Conservation (phyloP, 2,329 filamentous ascomycete genomes). For the Sphaerostilbella broomeana region DNA sequence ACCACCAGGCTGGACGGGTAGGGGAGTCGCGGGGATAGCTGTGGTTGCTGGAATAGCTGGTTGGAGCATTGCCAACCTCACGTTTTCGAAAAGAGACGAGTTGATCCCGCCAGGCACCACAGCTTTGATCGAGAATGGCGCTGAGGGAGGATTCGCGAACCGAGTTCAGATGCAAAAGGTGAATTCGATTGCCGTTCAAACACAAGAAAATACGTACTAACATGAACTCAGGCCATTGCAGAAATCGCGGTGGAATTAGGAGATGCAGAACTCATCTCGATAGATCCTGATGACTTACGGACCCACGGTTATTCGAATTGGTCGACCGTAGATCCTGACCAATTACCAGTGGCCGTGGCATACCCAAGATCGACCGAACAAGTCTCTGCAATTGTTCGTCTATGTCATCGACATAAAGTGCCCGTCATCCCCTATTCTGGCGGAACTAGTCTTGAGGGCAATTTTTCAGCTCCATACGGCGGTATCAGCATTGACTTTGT, state of each 20-base stretch:
- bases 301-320: conserved; percentile 62
- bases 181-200: conserved; percentile 14
- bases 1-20: conserved; percentile 22
- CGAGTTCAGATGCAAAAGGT: conserved; percentile 38
- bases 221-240: conserved; percentile 41
- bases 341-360: conserved; percentile 56
- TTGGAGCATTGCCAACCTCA: conserved; percentile 34
- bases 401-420: conserved; percentile 72
- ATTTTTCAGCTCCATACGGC: conserved; percentile 80
- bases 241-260: conserved; percentile 46
- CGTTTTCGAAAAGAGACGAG: conserved; percentile 1
- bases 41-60: conserved; percentile 33
- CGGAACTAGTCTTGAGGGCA: conserved; percentile 79
- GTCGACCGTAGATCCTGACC: conserved; percentile 56
- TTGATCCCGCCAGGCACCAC: conserved; percentile 8
- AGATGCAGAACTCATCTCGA: conserved; percentile 53
- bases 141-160: conserved; percentile 32
- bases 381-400: conserved; percentile 53
- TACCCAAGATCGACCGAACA: conserved; percentile 57
- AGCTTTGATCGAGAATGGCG: conserved; percentile 3
- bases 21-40: conserved; percentile 33
- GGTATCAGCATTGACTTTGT: conserved; percentile 87
- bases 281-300: conserved; percentile 54
- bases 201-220: not conserved
- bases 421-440: conserved; percentile 85